These are phyloP conservation scores for Fusarium scirpi DNA, from an alignment of 2,329 filamentous ascomycete species.

Conservation along the genomic window DNA sequence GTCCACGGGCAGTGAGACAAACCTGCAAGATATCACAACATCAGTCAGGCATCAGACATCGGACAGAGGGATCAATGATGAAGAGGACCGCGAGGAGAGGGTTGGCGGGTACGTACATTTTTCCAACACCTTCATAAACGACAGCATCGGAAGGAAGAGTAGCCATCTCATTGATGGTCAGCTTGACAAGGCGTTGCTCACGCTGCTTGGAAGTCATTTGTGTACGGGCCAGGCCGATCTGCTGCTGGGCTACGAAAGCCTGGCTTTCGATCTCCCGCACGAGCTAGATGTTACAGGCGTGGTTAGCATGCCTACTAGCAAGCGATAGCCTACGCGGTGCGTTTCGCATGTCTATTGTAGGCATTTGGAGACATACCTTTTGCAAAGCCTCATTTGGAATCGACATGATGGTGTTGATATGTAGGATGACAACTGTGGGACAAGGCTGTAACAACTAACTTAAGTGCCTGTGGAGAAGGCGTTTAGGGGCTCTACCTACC, in stretches of 20 bases:
- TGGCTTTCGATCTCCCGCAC: slow-evolving; percentile 95
- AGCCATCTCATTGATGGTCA: slow-evolving; percentile 87
- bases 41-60: slow-evolving; percentile 7
- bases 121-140: slow-evolving; percentile 95
- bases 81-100: background rate
- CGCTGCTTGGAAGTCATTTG: slow-evolving; percentile 89
- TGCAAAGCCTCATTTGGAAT: slow-evolving; percentile 94
- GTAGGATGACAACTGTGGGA: no score
- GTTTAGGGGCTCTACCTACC: no score
- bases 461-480: no score
- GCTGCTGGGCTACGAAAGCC: slow-evolving; percentile 88
- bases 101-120: slow-evolving; percentile 76
- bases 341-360: no score
- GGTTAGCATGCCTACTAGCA: background rate
- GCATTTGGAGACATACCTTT: slow-evolving; percentile 70
- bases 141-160: slow-evolving; percentile 79
- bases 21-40: slow-evolving; percentile 68
- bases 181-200: slow-evolving; percentile 87
- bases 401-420: slow-evolving; percentile 70
- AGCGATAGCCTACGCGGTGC: no score
- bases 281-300: slow-evolving; percentile 66
- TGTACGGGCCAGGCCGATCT: slow-evolving; percentile 85
- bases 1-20: slow-evolving; percentile 80
- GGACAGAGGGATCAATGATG: background rate
- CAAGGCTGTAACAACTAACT: no score